Evolutionary conservation across 108 stramenopile genomes (phyloP).

Genomic region (Discostella stelligeroides): DNA sequence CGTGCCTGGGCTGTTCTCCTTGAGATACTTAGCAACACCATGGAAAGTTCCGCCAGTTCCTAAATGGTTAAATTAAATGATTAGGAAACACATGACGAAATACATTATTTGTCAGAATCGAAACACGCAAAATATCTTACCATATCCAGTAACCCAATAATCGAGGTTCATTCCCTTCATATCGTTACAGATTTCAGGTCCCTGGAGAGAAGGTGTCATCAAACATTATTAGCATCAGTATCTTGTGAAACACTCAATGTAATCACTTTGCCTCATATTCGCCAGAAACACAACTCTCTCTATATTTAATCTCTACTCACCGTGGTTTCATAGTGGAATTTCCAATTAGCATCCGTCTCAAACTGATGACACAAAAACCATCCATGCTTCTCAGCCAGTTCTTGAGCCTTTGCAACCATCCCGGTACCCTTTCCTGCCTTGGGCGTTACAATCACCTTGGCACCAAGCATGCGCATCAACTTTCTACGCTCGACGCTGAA

Average conservation of each 20-base stretch:
- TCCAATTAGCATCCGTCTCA: constrained; percentile 68
- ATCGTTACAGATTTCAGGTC: constrained; percentile 57
- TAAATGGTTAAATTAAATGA: too few relatives aligned
- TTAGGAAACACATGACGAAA: too few relatives aligned
- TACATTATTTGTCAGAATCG: too few relatives aligned
- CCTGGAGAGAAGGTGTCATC: constrained; percentile 19
- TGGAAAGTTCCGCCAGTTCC: constrained; percentile 66
- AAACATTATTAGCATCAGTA: too few relatives aligned
- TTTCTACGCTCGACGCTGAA: constrained; percentile 61
- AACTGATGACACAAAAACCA: constrained; percentile 65
- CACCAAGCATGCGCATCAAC: constrained; percentile 63
- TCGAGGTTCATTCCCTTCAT: constrained; percentile 38
- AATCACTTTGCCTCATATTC: too few relatives aligned
- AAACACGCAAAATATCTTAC: background rate
- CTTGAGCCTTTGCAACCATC: constrained; percentile 66
- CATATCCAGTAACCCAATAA: constrained; percentile 50
- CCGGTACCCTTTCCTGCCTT: constrained; percentile 61
- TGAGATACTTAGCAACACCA: constrained; percentile 53
- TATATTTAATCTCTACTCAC: too few relatives aligned
- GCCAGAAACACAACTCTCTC: too few relatives aligned
- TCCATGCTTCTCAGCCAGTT: constrained; percentile 53
- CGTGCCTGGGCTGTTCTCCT: constrained; percentile 49
- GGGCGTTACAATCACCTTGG: constrained; percentile 59
- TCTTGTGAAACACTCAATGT: too few relatives aligned
- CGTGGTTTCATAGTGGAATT: constrained; percentile 65